Conservation (phyloP, 176 grass and related monocot species). For the Triticum turgidum region DNA sequence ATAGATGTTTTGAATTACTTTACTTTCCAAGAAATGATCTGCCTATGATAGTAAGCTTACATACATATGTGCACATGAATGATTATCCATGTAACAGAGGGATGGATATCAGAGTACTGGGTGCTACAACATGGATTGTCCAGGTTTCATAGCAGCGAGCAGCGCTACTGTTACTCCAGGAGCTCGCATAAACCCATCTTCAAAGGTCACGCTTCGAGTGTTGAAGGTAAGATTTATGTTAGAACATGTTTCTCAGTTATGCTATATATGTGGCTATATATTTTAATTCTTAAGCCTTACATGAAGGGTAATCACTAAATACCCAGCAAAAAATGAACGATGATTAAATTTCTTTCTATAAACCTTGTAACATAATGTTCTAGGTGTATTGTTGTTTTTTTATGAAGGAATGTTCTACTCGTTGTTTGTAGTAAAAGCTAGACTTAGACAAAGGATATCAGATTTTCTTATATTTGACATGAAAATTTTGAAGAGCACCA, state of each 20-base stretch:
- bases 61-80: not conserved
- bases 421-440: no score
- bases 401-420: no score
- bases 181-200: not conserved
- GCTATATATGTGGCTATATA: not conserved
- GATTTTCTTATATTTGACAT: no score
- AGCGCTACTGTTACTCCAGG: not conserved
- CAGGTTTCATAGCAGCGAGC: not conserved
- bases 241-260: not conserved
- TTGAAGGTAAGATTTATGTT: not conserved
- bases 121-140: slow-evolving; percentile 18
- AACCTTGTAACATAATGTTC: no score
- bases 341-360: no score
- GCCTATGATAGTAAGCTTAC: not conserved
- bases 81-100: not conserved
- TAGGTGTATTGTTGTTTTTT: no score
- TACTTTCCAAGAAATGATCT: not conserved
- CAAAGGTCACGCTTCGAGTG: not conserved
- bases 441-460: no score
- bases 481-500: no score
- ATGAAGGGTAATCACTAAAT: not conserved
- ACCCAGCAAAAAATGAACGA: no score
- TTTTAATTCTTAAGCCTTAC: not conserved
- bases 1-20: not conserved
- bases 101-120: not conserved